phyloP scores from a whole-genome alignment of 345 rosid genomes.

The Citrus medica region DNA sequence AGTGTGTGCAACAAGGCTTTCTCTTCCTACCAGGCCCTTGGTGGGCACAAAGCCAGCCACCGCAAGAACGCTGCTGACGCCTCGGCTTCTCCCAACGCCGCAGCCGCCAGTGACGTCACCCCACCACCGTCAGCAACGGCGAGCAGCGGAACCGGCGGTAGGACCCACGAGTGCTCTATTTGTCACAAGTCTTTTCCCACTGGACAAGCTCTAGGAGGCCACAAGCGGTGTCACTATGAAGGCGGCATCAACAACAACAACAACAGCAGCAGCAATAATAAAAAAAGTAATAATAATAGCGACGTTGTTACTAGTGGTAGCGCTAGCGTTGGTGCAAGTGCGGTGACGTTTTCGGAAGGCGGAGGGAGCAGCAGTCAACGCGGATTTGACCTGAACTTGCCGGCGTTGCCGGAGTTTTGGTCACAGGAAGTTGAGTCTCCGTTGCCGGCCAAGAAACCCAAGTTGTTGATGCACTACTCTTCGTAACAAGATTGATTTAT shows the following conservation, averaged over 20 bases:
- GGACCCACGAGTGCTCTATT: conserved; percentile 85
- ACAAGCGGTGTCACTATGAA: conserved; percentile 96
- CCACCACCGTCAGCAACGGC: conserved; percentile 10
- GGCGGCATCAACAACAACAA: conserved; percentile 35
- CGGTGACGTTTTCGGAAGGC: conserved; percentile 43
- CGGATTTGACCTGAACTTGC: conserved; percentile 77
- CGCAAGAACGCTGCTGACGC: conserved; percentile 41
- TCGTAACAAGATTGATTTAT: neutral
- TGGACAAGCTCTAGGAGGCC: conserved; percentile 97
- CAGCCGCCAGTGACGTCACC: conserved; percentile 13
- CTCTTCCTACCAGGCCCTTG: conserved; percentile 86
- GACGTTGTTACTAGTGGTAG: neutral
- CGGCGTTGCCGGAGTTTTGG: conserved; percentile 66
- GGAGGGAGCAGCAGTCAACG: conserved; percentile 39
- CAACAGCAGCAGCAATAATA: neutral
- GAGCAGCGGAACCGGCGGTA: conserved; percentile 30
- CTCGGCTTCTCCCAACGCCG: neutral
- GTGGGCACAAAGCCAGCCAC: conserved; percentile 98
- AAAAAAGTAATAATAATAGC: neutral
- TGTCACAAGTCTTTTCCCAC: conserved; percentile 86
- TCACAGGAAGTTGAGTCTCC: conserved; percentile 68
- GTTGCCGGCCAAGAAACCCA: conserved; percentile 63
- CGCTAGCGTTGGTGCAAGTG: conserved; percentile 32
- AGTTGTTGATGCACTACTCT: conserved; percentile 25
- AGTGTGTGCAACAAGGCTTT: conserved; percentile 75